These are phyloP conservation scores for Tuber microsphaerosporum DNA, from an alignment of 495 filamentous ascomycete genomes.

Conservation along the genomic window DNA sequence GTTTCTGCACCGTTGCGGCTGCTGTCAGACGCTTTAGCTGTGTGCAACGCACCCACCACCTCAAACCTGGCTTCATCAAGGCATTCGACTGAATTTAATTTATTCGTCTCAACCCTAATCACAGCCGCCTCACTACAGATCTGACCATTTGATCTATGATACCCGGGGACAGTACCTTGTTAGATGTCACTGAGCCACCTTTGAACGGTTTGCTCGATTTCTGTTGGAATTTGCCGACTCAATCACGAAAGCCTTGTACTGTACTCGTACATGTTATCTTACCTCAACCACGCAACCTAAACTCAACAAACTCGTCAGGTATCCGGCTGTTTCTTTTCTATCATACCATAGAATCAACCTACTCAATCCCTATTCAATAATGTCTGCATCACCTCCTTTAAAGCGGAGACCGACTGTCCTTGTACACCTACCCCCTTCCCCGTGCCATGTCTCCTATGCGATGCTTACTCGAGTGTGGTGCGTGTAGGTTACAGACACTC, in stretches of 20 bases:
- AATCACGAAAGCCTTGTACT: background rate
- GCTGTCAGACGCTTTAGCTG: background rate
- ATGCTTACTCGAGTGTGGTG: background rate
- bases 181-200: background rate
- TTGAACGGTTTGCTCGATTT: background rate
- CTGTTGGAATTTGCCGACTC: background rate
- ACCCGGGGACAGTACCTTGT: background rate
- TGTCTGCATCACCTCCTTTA: slow-evolving; percentile 24
- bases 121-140: background rate
- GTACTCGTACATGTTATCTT: background rate
- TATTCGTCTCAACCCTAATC: background rate
- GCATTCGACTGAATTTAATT: background rate
- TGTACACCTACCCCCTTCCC: slow-evolving; percentile 19
- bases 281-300: background rate
- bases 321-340: background rate
- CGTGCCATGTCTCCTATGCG: background rate
- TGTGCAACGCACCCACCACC: slow-evolving; percentile 1
- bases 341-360: background rate
- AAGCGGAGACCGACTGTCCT: slow-evolving; percentile 41
- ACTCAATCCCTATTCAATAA: slow-evolving; percentile 2
- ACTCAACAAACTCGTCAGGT: background rate
- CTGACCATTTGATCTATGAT: background rate
- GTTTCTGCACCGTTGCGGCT: background rate
- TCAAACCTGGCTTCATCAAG: background rate
- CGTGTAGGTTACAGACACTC: slow-evolving; percentile 43